These are phyloP conservation scores for Groenewaldozyma sp. DNA, from an alignment of 1,139 yeast species.

Conservation along the genomic window DNA sequence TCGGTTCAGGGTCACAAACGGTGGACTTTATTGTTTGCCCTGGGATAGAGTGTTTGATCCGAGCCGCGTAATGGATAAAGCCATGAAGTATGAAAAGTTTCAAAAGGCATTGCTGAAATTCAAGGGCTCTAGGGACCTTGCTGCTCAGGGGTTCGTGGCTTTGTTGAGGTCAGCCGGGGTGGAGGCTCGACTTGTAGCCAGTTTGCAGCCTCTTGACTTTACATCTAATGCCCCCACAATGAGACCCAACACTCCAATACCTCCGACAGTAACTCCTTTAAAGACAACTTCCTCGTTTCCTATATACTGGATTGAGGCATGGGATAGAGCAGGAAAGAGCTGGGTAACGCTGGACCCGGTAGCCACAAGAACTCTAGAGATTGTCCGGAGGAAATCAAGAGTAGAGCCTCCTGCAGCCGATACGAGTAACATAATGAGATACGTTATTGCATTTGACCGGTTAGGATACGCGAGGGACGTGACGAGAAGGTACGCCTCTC, in stretches of 20 bases:
- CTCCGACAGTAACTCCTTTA: conserved; percentile 1
- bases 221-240: conserved; percentile 33
- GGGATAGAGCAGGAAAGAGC: conserved; percentile 61
- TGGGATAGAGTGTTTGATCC: conserved; percentile 48
- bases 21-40: conserved; percentile 40
- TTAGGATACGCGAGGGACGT: conserved; percentile 66
- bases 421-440: conserved; percentile 50
- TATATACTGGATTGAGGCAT: conserved; percentile 87
- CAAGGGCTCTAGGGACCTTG: conserved; percentile 65
- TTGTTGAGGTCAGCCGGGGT: conserved; percentile 62
- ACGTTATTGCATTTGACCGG: conserved; percentile 69
- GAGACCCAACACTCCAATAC: not conserved
- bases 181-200: conserved; percentile 64
- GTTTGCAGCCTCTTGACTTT: conserved; percentile 85
- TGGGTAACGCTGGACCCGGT: conserved; percentile 89
- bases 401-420: conserved; percentile 72
- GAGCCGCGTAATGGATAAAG: conserved; percentile 18
- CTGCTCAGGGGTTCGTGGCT: conserved; percentile 82
- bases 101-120: conserved; percentile 15
- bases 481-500: conserved; percentile 68
- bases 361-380: conserved; percentile 54
- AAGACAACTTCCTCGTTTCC: conserved; percentile 45
- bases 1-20: conserved; percentile 41
- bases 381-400: conserved; percentile 51
- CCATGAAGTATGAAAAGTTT: conserved; percentile 18